Evolutionary conservation across 176 grass and related monocot genomes (phyloP).

Genomic region (Ensete glaucum): DNA sequence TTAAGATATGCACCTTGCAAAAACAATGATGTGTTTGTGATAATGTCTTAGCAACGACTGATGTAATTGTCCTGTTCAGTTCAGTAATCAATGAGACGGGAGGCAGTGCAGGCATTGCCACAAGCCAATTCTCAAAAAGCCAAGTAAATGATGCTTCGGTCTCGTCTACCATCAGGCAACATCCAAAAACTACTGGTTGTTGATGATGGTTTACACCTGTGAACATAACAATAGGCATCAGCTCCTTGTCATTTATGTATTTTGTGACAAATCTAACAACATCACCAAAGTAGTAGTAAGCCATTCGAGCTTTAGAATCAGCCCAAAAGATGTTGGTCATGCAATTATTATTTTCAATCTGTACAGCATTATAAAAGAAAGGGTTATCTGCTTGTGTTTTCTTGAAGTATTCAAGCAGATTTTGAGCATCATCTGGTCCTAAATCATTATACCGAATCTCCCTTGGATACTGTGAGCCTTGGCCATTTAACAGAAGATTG

Average conservation of each 20-base stretch:
- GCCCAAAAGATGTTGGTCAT: conserved; percentile 82
- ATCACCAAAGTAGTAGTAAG: conserved; percentile 87
- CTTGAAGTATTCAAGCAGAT: conserved; percentile 70
- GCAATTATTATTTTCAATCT: conserved; percentile 50
- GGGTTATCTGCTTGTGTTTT: conserved; percentile 51
- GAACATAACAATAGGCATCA: conserved; percentile 80
- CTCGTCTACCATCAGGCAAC: conserved; percentile 69
- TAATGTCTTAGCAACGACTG: conserved; percentile 53
- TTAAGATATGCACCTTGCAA: conserved; percentile 67
- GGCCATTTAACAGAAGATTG: conserved; percentile 65
- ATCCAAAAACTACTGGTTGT: conserved; percentile 83
- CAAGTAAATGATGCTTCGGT: conserved; percentile 80
- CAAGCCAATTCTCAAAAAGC: conserved; percentile 90
- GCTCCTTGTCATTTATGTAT: conserved; percentile 55
- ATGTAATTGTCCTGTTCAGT: conserved; percentile 46
- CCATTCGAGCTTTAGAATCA: conserved; percentile 70
- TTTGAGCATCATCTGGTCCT: conserved; percentile 71
- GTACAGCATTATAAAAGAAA: conserved; percentile 70
- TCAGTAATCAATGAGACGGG: conserved; percentile 78
- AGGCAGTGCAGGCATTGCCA: conserved; percentile 54
- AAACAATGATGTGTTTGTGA: conserved; percentile 58
- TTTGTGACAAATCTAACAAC: conserved; percentile 53
- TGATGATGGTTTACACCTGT: conserved; percentile 84
- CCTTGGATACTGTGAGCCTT: conserved; percentile 39
- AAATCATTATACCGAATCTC: conserved; percentile 74